Conservation (phyloP, 305 asterid species). For the Fraxinus nigra region DNA sequence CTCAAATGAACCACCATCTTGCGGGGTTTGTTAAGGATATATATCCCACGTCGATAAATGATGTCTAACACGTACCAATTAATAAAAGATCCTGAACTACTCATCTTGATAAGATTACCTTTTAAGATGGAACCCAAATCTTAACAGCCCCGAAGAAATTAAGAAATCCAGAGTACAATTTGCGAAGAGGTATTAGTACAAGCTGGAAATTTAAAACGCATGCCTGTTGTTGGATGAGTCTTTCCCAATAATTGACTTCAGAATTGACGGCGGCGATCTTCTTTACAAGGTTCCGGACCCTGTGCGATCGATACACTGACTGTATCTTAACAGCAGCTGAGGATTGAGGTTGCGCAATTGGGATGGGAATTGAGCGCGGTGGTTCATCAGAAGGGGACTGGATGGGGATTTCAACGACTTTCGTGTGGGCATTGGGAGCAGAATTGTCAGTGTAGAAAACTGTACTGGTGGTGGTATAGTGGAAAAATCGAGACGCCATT, state of each 20-base stretch:
- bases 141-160: not conserved
- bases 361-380: conserved; percentile 26
- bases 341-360: conserved; percentile 18
- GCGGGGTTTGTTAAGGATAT: too few relatives aligned
- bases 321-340: conserved; percentile 68
- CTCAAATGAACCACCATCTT: too few relatives aligned
- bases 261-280: conserved; percentile 69
- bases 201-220: conserved; percentile 11
- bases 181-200: not conserved
- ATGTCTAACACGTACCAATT: too few relatives aligned
- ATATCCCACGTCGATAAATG: too few relatives aligned
- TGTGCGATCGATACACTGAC: conserved; percentile 64
- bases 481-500: conserved; percentile 47
- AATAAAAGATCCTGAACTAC: too few relatives aligned
- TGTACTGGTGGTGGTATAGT: conserved; percentile 30
- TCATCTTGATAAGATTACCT: too few relatives aligned
- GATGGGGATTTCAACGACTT: conserved; percentile 37
- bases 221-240: conserved; percentile 80
- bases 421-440: conserved; percentile 27
- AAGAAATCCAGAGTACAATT: not conserved
- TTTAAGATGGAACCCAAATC: too few relatives aligned
- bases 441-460: conserved; percentile 36
- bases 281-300: conserved; percentile 54
- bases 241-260: conserved; percentile 70
- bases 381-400: conserved; percentile 28